phyloP scores from a whole-genome alignment of 306 rosid genomes.

The Ormosia emarginata region DNA sequence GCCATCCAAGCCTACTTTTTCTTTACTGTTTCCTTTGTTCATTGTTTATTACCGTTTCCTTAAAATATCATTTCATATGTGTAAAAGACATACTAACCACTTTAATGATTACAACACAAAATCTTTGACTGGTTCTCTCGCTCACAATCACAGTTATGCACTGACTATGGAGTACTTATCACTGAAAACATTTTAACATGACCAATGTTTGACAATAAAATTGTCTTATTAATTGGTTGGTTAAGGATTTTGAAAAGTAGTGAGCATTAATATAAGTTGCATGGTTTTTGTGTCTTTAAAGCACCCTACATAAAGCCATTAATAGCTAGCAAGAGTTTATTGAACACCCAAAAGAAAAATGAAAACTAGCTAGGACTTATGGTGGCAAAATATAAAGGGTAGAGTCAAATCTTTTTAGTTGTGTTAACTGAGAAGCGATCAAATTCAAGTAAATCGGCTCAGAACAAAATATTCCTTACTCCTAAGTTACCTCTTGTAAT shows the following conservation, averaged over 20 bases:
- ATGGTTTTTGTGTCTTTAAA: background rate
- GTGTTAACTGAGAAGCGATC: slow-evolving; percentile 14
- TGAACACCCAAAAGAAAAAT: background rate
- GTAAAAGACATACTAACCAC: slow-evolving; percentile 54
- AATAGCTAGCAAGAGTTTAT: background rate
- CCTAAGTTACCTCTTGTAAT: background rate
- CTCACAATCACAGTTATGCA: background rate
- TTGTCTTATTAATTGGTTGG: background rate
- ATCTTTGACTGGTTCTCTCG: slow-evolving; percentile 74
- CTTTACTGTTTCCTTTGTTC: slow-evolving; percentile 60
- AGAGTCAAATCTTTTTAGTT: slow-evolving; percentile 37
- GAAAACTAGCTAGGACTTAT: background rate
- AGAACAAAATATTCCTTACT: background rate
- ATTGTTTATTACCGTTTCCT: slow-evolving; percentile 56
- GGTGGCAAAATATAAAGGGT: slow-evolving; percentile 13
- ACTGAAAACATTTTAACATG: too few species aligned
- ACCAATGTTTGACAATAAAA: background rate
- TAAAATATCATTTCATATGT: slow-evolving; percentile 86
- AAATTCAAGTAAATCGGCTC: slow-evolving; percentile 39
- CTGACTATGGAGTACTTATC: background rate
- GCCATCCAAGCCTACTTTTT: slow-evolving; percentile 59
- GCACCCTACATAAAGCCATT: background rate
- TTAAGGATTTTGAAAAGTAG: background rate
- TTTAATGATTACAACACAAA: slow-evolving; percentile 78
- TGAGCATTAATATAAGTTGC: background rate